Base-by-base conservation (phyloP, 352 stramenopile genomes). In the Pythium brassicae region DNA sequence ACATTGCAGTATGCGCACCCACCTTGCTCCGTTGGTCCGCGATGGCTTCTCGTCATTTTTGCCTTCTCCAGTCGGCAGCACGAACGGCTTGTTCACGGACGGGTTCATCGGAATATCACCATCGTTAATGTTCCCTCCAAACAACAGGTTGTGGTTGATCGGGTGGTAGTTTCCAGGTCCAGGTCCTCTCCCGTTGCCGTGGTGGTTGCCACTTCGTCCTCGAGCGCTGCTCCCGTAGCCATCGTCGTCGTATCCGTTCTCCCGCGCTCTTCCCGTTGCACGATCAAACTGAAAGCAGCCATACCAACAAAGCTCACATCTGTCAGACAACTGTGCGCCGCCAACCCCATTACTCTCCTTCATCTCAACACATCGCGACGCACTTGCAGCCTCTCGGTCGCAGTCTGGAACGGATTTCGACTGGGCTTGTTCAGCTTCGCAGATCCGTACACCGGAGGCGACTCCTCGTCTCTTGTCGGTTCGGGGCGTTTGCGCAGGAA, bases 51-150 rank as follows among this genome's bases (percentile, higher is more conserved):
- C 51, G 20, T 71, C 61, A 0, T 61, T 65, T 39, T 57, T 49
- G 17, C 67, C 71, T 22, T 66, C 74, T n/a, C 77, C 65, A 10
- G 69, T 55, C 2, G 82, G 79, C 14, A 82, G 83, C 19, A 90
- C 76, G 64, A 92, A 92, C 59, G 84, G 86, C 45, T 90, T 92
- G 56, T 64, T 76, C 34, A 89, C 74, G 9, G 68, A 64, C 52
- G 73, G 68, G 14, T 63, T 60, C 14, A 53, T 29, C 25, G 48
- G 32, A 23, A 14, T 63, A 55, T 47, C 46, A 51, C 40, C 22
- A 20, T 43, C 29, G 48, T 58, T 53, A 14, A 54, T 48, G n/a
- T 53, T 54, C 12, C 74, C 74, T 29, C 75, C 73, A 37, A 93
- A 68, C 8, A 93, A 58, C 17, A 92, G 50, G 35, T 90, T 68